Percentiles rank a stretch among this genome's conserved stretches.
Conservation (phyloP, 768 basidiomycete genomes). For the Gyrodon lividus region DNA sequence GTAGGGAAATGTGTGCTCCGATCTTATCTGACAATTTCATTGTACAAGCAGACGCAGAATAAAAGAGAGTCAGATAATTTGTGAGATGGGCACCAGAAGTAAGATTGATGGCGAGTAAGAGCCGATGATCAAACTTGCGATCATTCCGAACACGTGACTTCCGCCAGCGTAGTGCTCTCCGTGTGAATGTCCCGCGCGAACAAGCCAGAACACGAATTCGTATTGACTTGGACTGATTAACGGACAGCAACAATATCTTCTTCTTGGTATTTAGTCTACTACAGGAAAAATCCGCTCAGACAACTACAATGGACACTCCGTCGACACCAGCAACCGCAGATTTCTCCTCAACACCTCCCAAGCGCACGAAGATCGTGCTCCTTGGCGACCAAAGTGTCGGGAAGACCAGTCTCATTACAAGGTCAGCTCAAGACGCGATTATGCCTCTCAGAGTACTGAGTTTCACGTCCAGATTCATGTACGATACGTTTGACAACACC, state of each 20-base stretch:
- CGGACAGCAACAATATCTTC: neutral
- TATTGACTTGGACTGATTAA: constrained; percentile 16
- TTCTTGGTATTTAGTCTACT: neutral
- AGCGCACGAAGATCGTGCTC: constrained; percentile 94
- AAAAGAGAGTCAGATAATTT: neutral
- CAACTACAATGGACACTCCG: constrained; percentile 45
- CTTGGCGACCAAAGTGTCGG: constrained; percentile 98
- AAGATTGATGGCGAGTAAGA: neutral
- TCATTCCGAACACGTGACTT: too few relatives aligned
- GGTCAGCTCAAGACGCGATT: constrained; percentile 47
- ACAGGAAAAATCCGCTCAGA: neutral
- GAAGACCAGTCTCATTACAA: constrained; percentile 97
- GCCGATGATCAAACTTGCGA: too few relatives aligned
- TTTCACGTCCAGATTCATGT: constrained; percentile 77
- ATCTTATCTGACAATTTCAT: constrained; percentile 83
- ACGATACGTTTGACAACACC: constrained; percentile 99
- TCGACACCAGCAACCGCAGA: constrained; percentile 75
- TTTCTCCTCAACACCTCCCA: constrained; percentile 85
- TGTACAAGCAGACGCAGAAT: neutral
- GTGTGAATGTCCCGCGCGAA: neutral
- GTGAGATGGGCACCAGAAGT: neutral
- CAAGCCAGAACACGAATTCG: neutral
- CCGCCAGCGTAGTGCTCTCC: too few relatives aligned
- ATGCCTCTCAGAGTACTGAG: neutral
- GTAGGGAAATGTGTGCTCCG: constrained; percentile 35